Base-by-base conservation (phyloP, 148 eudicot genomes). In the Beta vulgaris region DNA sequence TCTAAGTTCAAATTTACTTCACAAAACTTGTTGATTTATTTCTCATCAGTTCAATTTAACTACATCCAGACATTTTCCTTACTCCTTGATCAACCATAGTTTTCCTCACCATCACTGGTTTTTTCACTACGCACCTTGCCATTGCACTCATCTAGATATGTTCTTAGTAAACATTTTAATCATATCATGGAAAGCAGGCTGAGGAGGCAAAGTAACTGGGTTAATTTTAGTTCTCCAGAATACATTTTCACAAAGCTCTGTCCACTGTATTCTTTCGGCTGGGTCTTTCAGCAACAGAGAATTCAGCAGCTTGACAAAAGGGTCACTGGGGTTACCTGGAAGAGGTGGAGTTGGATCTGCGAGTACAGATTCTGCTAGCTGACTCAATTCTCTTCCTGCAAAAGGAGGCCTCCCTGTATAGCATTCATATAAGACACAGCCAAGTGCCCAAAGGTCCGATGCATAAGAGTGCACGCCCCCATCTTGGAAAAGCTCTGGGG, bases 401-500 rank as follows among this genome's bases (percentile, higher is more conserved):
- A 96, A 96, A 42, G 99, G 99, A 75, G 99, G 99, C 78, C 81
- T 86, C 51, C 99, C 99, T 43, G 84, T 73, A 68, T 92, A 96
- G 70, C 97, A 96, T 78, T 96, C 99, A 73, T 89, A 96, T 40
- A 96, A 80, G 35, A 96, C 99, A 83, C 99, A 96, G 36, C 99
- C 99, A 84, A 96, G 92, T 21, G 98, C 98, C 97, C 97, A 94
- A 62, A 94, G 79, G 82, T 96, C 99, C 72, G 99, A 96, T 72
- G 98, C 98, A 86, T 75, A 94, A 63, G 98, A 94, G 76, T 94
- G 98, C 76, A 94, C 93, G 39, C 99, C 98, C 69, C 98, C 98
- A 71, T 96, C 99, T 77, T 91, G 97, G 71, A 96, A 96, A 77
- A 96, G 90, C 85, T 96, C 99, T 10, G 99, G 99, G 64, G 99